Conservation (phyloP, 495 filamentous ascomycete genomes). For the Hyaloscypha bicolor region DNA sequence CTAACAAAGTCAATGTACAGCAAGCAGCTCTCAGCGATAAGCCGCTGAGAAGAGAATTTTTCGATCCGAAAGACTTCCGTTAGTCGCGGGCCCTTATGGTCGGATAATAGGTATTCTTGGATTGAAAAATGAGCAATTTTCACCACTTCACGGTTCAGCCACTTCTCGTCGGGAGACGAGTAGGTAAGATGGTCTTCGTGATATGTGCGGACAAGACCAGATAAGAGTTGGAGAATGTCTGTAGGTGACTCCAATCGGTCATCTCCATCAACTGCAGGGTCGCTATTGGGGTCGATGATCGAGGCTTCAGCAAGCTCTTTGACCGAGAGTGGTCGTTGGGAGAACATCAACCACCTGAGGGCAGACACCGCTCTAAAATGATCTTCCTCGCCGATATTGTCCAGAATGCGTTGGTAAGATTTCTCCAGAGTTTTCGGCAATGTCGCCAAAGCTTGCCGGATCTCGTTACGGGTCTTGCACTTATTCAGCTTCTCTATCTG, state of each 20-base stretch:
- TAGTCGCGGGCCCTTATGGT: too few species aligned
- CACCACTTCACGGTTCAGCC: conserved; percentile 1
- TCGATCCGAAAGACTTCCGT: too few species aligned
- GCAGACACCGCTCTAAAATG: conserved; percentile 27
- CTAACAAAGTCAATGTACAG: too few species aligned
- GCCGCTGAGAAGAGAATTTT: too few species aligned
- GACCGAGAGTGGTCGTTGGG: conserved; percentile 31
- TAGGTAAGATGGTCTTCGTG: not conserved
- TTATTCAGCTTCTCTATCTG: conserved; percentile 38
- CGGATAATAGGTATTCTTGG: conserved; percentile 9
- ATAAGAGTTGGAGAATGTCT: conserved; percentile 1
- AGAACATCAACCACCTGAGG: conserved; percentile 36
- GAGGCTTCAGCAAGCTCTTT: conserved; percentile 33
- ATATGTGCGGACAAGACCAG: not conserved
- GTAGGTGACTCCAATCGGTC: not conserved
- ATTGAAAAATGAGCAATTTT: conserved; percentile 13
- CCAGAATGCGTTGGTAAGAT: conserved; percentile 41
- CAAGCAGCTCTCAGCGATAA: too few species aligned
- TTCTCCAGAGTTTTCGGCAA: conserved; percentile 40
- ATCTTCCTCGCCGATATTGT: conserved; percentile 18
- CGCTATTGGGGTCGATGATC: conserved; percentile 15
- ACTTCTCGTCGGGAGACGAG: not conserved
- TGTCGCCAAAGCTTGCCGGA: conserved; percentile 31
- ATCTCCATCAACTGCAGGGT: conserved; percentile 24
- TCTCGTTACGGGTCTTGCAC: conserved; percentile 28